Percentiles rank a stretch among this genome's conserved stretches.
Conservation (phyloP, 768 basidiomycete species). For the Phlebiopsis gigantea region DNA sequence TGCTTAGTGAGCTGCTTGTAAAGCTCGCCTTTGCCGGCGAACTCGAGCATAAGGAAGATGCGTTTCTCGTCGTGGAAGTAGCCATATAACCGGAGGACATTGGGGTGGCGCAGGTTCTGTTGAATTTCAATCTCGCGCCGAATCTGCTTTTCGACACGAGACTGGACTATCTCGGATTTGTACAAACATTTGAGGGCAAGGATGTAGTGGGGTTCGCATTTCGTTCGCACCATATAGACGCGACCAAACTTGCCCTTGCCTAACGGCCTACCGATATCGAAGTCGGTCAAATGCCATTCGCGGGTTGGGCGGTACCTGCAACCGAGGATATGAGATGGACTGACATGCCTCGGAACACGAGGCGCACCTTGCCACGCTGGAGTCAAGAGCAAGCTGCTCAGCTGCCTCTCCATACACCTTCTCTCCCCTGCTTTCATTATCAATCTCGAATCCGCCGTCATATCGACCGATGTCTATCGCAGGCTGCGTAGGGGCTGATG, state of each 20-base stretch:
- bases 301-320: constrained; percentile 60
- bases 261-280: constrained; percentile 92
- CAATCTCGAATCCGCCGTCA: constrained; percentile 94
- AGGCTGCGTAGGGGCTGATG: constrained; percentile 13
- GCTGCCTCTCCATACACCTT: constrained; percentile 73
- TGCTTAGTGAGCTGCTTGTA: constrained; percentile 91
- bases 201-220: constrained; percentile 82
- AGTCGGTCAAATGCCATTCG: constrained; percentile 80
- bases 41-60: constrained; percentile 94
- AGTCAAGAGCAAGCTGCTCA: constrained; percentile 78
- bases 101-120: constrained; percentile 91
- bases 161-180: constrained; percentile 92
- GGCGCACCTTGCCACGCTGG: constrained; percentile 62
- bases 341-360: not conserved
- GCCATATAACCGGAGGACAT: constrained; percentile 90
- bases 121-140: constrained; percentile 98
- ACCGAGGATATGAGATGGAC: not conserved
- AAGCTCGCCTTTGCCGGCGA: constrained; percentile 93
- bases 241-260: constrained; percentile 99
- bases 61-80: constrained; percentile 97
- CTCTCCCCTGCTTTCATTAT: constrained; percentile 77
- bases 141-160: constrained; percentile 93
- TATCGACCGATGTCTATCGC: constrained; percentile 80
- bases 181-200: constrained; percentile 95
- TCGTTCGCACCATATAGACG: constrained; percentile 95